These are phyloP conservation scores for Pestalotiopsis sp. DNA, from an alignment of 2,329 filamentous ascomycete species.

Conservation along the genomic window DNA sequence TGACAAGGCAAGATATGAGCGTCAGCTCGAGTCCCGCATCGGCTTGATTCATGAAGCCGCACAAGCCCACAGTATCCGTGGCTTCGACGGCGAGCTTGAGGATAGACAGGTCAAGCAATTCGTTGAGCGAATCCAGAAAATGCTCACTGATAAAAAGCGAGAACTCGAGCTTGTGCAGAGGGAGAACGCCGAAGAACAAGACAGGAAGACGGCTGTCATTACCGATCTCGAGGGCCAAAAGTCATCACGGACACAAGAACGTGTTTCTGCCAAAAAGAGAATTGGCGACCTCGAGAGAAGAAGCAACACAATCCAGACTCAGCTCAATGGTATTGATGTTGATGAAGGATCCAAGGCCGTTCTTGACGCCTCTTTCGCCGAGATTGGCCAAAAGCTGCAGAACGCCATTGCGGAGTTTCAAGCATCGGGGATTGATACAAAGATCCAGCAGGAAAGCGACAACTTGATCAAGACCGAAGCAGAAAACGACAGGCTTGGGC, in stretches of 20 bases:
- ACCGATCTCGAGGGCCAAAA: constrained; percentile 76
- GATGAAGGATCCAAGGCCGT: constrained; percentile 85
- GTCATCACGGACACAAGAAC: constrained; percentile 72
- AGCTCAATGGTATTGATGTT: constrained; percentile 72
- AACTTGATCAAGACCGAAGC: constrained; percentile 72
- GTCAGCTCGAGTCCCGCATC: constrained; percentile 72
- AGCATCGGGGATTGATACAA: constrained; percentile 68
- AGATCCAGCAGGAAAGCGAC: constrained; percentile 67
- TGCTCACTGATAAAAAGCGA: constrained; percentile 76
- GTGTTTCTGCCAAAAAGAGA: constrained; percentile 71
- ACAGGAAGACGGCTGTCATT: constrained; percentile 71
- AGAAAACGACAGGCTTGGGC: constrained; percentile 70
- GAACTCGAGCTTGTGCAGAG: constrained; percentile 75
- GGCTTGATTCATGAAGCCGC: constrained; percentile 79
- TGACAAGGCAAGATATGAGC: constrained; percentile 84
- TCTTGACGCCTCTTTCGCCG: constrained; percentile 73
- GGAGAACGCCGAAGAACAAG: constrained; percentile 74
- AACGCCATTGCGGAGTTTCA: constrained; percentile 66
- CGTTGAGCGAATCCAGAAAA: constrained; percentile 73
- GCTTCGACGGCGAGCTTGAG: constrained; percentile 78
- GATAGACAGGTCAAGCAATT: constrained; percentile 77
- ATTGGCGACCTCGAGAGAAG: constrained; percentile 76
- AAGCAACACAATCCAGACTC: constrained; percentile 65
- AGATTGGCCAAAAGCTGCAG: constrained; percentile 65
- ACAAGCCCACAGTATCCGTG: constrained; percentile 75